phyloP scores from a whole-genome alignment of 2,329 filamentous ascomycete species.

The Rutstroemia sp. region DNA sequence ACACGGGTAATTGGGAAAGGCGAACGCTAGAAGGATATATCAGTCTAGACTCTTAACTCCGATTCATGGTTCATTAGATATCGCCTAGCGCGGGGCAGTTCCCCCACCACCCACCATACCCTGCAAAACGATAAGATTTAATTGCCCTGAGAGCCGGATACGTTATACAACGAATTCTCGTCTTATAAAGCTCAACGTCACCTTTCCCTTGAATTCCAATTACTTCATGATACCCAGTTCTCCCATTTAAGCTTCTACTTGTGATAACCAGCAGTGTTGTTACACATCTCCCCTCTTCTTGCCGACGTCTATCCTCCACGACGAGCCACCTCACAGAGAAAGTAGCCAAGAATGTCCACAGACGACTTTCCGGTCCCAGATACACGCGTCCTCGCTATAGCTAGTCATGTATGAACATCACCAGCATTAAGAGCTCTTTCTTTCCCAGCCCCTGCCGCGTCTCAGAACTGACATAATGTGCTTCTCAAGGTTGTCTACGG shows the following conservation, averaged over 20 bases:
- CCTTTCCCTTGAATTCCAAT: neutral
- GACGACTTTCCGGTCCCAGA: slow-evolving; percentile 41
- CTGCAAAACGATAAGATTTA: neutral
- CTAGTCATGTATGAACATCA: slow-evolving; percentile 75
- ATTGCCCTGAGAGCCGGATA: too few relatives aligned
- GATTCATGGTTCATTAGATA: neutral
- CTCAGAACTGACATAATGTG: slow-evolving; percentile 23
- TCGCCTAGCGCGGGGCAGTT: slow-evolving; percentile 5
- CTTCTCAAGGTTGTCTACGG: slow-evolving; percentile 60
- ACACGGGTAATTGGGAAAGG: too few relatives aligned
- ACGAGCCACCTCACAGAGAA: too few relatives aligned
- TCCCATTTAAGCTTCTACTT: neutral
- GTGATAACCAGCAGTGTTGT: too few relatives aligned
- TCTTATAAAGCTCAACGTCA: neutral
- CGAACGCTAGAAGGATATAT: too few relatives aligned
- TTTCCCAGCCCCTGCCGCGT: neutral
- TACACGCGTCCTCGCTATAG: slow-evolving; percentile 72
- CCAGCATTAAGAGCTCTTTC: slow-evolving; percentile 8
- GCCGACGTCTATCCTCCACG: too few relatives aligned
- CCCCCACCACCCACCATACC: slow-evolving; percentile 1
- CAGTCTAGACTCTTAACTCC: too few relatives aligned
- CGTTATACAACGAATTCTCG: neutral
- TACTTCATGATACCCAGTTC: neutral
- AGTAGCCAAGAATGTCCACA: slow-evolving; percentile 16
- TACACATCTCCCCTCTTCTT: too few relatives aligned